A percentile compares a stretch with the other conserved stretches of the same genome.
These are phyloP conservation scores for Cylindrodendrum hubeiense DNA, from an alignment of 2,329 filamentous ascomycete genomes.

Conservation along the genomic window DNA sequence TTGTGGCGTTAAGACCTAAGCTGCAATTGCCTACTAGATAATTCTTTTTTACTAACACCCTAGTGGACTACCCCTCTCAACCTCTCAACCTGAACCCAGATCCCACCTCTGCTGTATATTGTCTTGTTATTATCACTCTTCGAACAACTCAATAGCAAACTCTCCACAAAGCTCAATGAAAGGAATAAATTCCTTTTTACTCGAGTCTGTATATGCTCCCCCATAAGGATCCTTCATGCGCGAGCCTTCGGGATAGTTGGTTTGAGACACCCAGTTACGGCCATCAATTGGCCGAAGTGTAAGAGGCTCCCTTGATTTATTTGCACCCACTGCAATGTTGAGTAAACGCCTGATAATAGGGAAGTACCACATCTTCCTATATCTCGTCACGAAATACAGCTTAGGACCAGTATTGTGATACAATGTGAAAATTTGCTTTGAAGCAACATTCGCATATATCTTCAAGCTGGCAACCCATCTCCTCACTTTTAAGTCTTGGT, in stretches of 20 bases:
- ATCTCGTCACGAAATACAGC: constrained; percentile 32
- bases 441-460: constrained; percentile 39
- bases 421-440: constrained; percentile 37
- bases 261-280: constrained; percentile 23
- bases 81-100: too few relatives aligned
- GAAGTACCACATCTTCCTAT: constrained; percentile 37
- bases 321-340: not conserved
- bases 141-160: too few relatives aligned
- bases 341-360: constrained; percentile 31
- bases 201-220: constrained; percentile 22
- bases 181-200: constrained; percentile 5
- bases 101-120: too few relatives aligned
- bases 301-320: constrained; percentile 23
- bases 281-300: constrained; percentile 28
- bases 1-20: too few relatives aligned
- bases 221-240: constrained; percentile 32
- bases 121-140: too few relatives aligned
- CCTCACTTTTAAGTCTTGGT: not conserved
- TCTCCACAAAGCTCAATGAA: constrained; percentile 11
- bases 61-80: too few relatives aligned
- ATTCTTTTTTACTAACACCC: too few relatives aligned
- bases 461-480: constrained; percentile 31
- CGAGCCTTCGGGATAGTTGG: constrained; percentile 22
- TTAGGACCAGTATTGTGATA: constrained; percentile 44
- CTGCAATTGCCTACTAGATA: too few relatives aligned